These are phyloP conservation scores for Linderniella brevidens DNA, from an alignment of 257 asterid genomes.

Conservation along the genomic window DNA sequence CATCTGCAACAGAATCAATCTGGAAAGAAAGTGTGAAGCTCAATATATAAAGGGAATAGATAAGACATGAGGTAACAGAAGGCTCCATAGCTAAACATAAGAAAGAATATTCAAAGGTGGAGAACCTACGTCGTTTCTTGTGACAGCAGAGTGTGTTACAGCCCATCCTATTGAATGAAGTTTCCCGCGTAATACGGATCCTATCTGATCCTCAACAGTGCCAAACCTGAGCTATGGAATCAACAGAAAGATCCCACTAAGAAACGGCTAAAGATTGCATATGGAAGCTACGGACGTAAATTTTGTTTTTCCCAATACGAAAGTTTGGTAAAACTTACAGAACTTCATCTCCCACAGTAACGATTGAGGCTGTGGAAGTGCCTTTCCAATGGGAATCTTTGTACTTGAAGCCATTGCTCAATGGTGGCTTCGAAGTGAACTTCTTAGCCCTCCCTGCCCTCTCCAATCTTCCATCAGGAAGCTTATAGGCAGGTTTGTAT, in stretches of 20 bases:
- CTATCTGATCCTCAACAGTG: slow-evolving; percentile 60
- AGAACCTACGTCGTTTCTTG: slow-evolving; percentile 45
- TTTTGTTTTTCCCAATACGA: slow-evolving; percentile 1
- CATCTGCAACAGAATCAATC: slow-evolving; percentile 91
- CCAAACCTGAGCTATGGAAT: slow-evolving; percentile 97
- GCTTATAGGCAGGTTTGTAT: slow-evolving; percentile 74
- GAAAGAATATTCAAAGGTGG: neutral
- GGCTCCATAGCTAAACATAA: neutral
- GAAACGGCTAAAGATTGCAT: slow-evolving; percentile 9
- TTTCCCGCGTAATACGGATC: slow-evolving; percentile 33
- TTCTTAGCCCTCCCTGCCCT: slow-evolving; percentile 85
- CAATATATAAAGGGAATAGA: slow-evolving; percentile 3
- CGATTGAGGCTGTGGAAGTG: slow-evolving; percentile 47
- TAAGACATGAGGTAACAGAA: slow-evolving; percentile 3
- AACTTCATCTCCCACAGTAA: slow-evolving; percentile 83
- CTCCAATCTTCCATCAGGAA: slow-evolving; percentile 83
- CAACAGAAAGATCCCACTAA: slow-evolving; percentile 23
- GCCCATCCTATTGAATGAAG: slow-evolving; percentile 59
- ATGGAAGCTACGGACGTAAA: neutral
- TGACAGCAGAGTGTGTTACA: slow-evolving; percentile 32
- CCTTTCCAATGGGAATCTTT: slow-evolving; percentile 23
- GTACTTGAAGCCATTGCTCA: slow-evolving; percentile 37
- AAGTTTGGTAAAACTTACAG: slow-evolving; percentile 46
- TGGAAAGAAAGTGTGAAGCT: slow-evolving; percentile 14
- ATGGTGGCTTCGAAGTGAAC: slow-evolving; percentile 21